These are phyloP conservation scores for Nothophytophthora sp. DNA, from an alignment of 352 stramenopile species.

Conservation along the genomic window DNA sequence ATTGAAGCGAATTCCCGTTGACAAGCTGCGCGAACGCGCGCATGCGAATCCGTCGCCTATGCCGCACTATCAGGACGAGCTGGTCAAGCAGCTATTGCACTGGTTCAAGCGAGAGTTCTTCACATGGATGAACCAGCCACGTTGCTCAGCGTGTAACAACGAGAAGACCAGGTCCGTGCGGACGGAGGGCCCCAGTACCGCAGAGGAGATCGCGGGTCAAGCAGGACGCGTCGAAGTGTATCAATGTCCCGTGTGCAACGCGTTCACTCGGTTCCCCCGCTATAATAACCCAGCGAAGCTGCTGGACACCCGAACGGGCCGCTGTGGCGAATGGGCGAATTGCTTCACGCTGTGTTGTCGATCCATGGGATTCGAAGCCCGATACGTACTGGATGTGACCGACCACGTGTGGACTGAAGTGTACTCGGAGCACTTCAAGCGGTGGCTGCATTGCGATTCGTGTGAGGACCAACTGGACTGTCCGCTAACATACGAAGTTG, in stretches of 20 bases:
- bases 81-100: constrained; percentile 72
- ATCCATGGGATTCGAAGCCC: constrained; percentile 89
- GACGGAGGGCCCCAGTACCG: constrained; percentile 45
- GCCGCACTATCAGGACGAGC: constrained; percentile 59
- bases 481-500: constrained; percentile 94
- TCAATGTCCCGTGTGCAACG: constrained; percentile 54
- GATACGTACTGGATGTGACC: constrained; percentile 94
- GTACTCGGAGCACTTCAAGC: constrained; percentile 69
- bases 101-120: constrained; percentile 94
- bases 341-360: constrained; percentile 92
- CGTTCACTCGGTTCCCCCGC: constrained; percentile 83
- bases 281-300: constrained; percentile 92
- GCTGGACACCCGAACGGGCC: constrained; percentile 74
- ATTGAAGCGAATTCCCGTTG: constrained; percentile 64
- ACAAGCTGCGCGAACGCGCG: constrained; percentile 63
- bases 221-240: constrained; percentile 90
- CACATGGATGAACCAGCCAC: constrained; percentile 87
- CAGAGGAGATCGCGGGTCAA: constrained; percentile 58
- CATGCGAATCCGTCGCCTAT: constrained; percentile 50
- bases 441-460: constrained; percentile 94
- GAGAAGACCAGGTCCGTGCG: constrained; percentile 46
- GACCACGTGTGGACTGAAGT: constrained; percentile 97
- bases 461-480: constrained; percentile 94
- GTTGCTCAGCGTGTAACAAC: constrained; percentile 54
- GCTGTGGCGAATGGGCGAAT: constrained; percentile 94